Conservation (phyloP, 164 flowering plant species). For the Umbilicus rupestris region DNA sequence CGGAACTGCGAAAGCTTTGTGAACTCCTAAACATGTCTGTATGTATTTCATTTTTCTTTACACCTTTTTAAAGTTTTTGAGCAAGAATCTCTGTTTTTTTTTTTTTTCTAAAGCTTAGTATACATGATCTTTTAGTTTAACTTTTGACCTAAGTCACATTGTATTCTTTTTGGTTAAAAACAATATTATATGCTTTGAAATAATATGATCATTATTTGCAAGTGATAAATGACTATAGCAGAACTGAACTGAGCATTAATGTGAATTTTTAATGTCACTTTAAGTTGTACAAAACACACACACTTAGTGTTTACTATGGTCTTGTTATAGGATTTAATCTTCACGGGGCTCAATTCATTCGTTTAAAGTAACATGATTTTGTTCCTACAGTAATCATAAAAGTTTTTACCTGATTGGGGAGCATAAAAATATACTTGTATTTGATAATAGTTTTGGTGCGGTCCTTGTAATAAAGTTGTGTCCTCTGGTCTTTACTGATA, state of each 20-base stretch:
- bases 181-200: background rate
- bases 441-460: background rate
- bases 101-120: background rate
- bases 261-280: background rate
- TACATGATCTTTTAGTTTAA: background rate
- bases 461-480: background rate
- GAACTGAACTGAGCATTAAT: background rate
- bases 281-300: background rate
- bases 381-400: background rate
- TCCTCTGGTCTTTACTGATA: background rate
- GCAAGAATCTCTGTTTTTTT: background rate
- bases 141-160: background rate
- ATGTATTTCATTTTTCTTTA: constrained; percentile 15
- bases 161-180: background rate
- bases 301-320: background rate
- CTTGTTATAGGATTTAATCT: background rate
- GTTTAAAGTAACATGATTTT: background rate
- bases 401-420: background rate
- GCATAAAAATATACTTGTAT: background rate
- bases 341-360: background rate
- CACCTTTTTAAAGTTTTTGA: background rate
- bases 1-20: constrained; percentile 49
- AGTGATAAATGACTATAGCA: background rate
- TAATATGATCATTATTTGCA: background rate
- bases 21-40: constrained; percentile 47